These are phyloP conservation scores for Rhodotorula kratochvilovae DNA, from an alignment of 768 basidiomycete species.

Conservation along the genomic window DNA sequence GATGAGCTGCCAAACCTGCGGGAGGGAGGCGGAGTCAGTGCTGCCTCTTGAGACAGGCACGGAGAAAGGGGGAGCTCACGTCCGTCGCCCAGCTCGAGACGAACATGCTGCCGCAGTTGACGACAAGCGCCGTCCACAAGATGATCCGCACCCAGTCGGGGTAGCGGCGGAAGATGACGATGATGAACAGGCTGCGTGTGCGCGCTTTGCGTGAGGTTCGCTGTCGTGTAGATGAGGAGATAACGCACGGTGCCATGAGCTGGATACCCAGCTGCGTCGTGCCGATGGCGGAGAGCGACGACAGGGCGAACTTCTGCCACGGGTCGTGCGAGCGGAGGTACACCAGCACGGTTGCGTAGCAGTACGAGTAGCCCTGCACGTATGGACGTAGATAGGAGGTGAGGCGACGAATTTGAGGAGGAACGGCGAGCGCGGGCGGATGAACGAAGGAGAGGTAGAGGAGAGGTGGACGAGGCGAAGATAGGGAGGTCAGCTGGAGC, in stretches of 20 bases:
- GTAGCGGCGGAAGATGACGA: constrained; percentile 30
- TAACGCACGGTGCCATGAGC: not conserved
- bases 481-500: no score
- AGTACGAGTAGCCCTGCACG: constrained; percentile 7
- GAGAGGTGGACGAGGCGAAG: no score
- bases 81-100: constrained; percentile 23
- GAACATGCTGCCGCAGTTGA: constrained; percentile 23
- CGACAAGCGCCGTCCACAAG: not conserved
- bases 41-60: no score
- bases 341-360: constrained; percentile 6
- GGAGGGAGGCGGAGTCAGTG: no score
- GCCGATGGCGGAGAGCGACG: constrained; percentile 12
- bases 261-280: not conserved
- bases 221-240: not conserved
- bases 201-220: no score
- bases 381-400: not conserved
- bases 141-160: constrained; percentile 24
- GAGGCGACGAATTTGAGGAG: not conserved
- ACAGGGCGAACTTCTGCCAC: not conserved
- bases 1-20: constrained; percentile 27
- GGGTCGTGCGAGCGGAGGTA: not conserved
- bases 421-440: not conserved
- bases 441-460: not conserved
- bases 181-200: not conserved
- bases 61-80: no score